Conservation (phyloP, 2,329 filamentous ascomycete genomes). For the Fusarium tricinctum region DNA sequence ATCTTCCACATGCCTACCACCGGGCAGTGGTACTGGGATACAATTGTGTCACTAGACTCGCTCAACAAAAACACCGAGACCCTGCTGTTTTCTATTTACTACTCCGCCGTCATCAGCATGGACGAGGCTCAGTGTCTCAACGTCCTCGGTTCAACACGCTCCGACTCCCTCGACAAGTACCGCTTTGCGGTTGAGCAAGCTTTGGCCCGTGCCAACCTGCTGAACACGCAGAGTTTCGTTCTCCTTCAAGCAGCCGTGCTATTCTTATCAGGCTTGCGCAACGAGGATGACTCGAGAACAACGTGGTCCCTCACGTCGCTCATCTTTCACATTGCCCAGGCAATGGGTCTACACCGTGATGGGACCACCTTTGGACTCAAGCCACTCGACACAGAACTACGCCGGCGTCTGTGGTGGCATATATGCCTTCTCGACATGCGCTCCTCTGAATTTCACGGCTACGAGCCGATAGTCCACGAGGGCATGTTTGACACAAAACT, state of each 20-base stretch:
- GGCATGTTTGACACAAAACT: slow-evolving; percentile 11
- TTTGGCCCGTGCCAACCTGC: neutral
- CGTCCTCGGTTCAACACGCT: neutral
- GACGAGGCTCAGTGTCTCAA: neutral
- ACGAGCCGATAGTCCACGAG: neutral
- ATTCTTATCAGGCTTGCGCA: neutral
- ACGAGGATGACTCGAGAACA: slow-evolving; percentile 6
- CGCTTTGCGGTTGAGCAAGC: slow-evolving; percentile 13
- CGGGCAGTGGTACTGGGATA: slow-evolving; percentile 2
- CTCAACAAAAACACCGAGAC: neutral
- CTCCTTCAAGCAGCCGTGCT: neutral
- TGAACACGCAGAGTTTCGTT: neutral
- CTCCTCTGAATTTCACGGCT: neutral
- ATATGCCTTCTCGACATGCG: slow-evolving; percentile 6
- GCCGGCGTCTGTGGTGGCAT: slow-evolving; percentile 5
- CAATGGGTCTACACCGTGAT: slow-evolving; percentile 5
- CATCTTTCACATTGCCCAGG: slow-evolving; percentile 3
- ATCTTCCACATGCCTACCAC: slow-evolving; percentile 5
- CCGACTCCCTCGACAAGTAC: neutral
- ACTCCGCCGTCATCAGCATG: neutral
- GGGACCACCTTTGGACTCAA: slow-evolving; percentile 3
- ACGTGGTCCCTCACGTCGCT: slow-evolving; percentile 4
- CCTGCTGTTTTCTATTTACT: neutral
- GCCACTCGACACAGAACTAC: neutral
- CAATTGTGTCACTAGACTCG: neutral